A percentile compares a stretch with the other conserved stretches of the same genome.
Conservation (phyloP, 2,329 filamentous ascomycete genomes). For the Fusarium sp. region DNA sequence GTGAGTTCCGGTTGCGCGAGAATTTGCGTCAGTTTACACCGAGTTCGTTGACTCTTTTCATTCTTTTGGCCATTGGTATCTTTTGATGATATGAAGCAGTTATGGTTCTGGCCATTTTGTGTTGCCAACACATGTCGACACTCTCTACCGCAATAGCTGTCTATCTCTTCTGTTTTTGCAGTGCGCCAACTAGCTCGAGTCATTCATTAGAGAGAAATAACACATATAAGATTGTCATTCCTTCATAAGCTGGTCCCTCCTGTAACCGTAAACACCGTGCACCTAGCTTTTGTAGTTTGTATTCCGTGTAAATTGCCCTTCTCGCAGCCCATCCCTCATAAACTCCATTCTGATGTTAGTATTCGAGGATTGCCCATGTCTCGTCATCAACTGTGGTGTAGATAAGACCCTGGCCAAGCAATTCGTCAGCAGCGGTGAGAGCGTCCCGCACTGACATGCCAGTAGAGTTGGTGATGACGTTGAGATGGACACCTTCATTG, state of each 20-base stretch:
- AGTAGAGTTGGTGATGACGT: constrained; percentile 73
- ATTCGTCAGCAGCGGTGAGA: constrained; percentile 79
- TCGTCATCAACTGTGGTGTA: constrained; percentile 93
- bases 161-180: constrained; percentile 21
- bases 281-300: constrained; percentile 30
- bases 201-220: constrained; percentile 38
- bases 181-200: constrained; percentile 35
- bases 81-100: background rate
- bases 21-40: background rate
- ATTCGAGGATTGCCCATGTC: constrained; percentile 87
- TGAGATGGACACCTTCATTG: constrained; percentile 85
- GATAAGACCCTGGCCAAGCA: constrained; percentile 76
- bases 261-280: constrained; percentile 40
- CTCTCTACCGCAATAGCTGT: constrained; percentile 32
- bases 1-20: constrained; percentile 13
- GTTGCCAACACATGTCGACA: constrained; percentile 4
- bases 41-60: background rate
- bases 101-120: constrained; percentile 3
- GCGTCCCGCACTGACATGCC: constrained; percentile 75
- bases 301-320: constrained; percentile 5
- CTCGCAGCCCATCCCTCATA: background rate
- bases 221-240: constrained; percentile 38
- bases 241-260: constrained; percentile 36
- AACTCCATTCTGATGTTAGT: constrained; percentile 46
- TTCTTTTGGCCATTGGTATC: constrained; percentile 2